Evolutionary conservation across 768 basidiomycete genomes (phyloP).

Genomic region (Kwoniella pini): DNA sequence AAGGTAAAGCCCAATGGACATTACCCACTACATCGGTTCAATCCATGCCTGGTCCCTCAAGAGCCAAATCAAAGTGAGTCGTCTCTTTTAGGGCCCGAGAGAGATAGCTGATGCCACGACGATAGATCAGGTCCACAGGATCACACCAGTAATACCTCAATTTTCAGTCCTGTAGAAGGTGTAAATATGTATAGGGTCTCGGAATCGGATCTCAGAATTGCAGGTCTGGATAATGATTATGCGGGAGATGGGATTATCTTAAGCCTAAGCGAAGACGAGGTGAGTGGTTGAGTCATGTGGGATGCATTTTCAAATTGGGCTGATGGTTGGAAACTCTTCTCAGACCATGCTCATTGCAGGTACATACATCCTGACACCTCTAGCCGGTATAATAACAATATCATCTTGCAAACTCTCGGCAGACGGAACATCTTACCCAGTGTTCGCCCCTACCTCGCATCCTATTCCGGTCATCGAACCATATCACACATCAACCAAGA

Average conservation of each 20-base stretch:
- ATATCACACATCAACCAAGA: slow-evolving; percentile 9
- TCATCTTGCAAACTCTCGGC: slow-evolving; percentile 59
- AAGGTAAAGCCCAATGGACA: slow-evolving; percentile 24
- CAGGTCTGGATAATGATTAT: no score
- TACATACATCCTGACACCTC: slow-evolving; percentile 63
- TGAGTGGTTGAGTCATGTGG: no score
- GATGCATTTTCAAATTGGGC: no score
- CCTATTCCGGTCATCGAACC: slow-evolving; percentile 65
- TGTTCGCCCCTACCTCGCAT: slow-evolving; percentile 79
- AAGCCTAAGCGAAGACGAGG: no score
- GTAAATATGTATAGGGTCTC: no score
- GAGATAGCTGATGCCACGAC: no score
- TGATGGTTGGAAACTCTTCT: no score
- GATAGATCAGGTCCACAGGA: no score
- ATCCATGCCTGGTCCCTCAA: slow-evolving; percentile 21
- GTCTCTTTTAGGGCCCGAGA: no score
- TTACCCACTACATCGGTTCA: slow-evolving; percentile 17
- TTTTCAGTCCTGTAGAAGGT: no score
- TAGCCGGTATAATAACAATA: slow-evolving; percentile 65
- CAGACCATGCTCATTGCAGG: slow-evolving; percentile 71
- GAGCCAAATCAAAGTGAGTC: slow-evolving; percentile 3
- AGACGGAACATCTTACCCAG: slow-evolving; percentile 36
- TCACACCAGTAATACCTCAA: no score
- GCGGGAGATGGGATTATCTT: neutral
- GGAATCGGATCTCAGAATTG: no score